These are phyloP conservation scores for Xylaria arbuscula DNA, from an alignment of 2,329 filamentous ascomycete genomes.

Conservation along the genomic window DNA sequence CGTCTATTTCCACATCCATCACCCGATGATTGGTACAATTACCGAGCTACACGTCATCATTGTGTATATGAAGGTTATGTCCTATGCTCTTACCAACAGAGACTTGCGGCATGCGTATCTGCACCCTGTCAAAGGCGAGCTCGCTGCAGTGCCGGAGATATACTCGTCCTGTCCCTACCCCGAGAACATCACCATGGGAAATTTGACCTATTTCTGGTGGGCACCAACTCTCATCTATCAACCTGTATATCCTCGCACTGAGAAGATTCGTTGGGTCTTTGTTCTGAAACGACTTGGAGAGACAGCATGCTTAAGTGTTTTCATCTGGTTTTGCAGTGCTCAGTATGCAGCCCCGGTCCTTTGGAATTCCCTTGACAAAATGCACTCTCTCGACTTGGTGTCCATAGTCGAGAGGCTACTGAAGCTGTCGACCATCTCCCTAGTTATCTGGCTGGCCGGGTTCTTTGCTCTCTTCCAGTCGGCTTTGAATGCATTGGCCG, in stretches of 20 bases:
- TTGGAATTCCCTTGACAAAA: conserved; percentile 88
- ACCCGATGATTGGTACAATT: conserved; percentile 91
- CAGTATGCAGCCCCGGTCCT: conserved; percentile 95
- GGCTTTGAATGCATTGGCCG: conserved; percentile 88
- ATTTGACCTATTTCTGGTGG: conserved; percentile 97
- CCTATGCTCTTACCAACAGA: conserved; percentile 95
- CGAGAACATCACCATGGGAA: conserved; percentile 85
- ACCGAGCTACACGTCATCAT: conserved; percentile 93
- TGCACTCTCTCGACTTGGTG: conserved; percentile 80
- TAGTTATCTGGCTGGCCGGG: conserved; percentile 96
- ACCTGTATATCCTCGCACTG: conserved; percentile 90
- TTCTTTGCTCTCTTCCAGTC: conserved; percentile 98
- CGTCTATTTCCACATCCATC: conserved; percentile 91
- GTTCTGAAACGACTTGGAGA: conserved; percentile 86
- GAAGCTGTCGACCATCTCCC: conserved; percentile 93
- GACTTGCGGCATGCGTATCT: conserved; percentile 92
- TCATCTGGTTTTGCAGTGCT: conserved; percentile 94
- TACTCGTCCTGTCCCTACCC: conserved; percentile 90
- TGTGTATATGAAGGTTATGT: conserved; percentile 95
- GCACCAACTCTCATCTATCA: conserved; percentile 97
- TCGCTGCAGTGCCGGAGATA: conserved; percentile 79
- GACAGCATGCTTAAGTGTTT: conserved; percentile 79
- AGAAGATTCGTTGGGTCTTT: conserved; percentile 85
- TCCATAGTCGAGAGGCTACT: conserved; percentile 90
- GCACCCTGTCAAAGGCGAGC: conserved; percentile 75